phyloP scores from a whole-genome alignment of 163 green algal species.

The Prototheca wickerhamii region DNA sequence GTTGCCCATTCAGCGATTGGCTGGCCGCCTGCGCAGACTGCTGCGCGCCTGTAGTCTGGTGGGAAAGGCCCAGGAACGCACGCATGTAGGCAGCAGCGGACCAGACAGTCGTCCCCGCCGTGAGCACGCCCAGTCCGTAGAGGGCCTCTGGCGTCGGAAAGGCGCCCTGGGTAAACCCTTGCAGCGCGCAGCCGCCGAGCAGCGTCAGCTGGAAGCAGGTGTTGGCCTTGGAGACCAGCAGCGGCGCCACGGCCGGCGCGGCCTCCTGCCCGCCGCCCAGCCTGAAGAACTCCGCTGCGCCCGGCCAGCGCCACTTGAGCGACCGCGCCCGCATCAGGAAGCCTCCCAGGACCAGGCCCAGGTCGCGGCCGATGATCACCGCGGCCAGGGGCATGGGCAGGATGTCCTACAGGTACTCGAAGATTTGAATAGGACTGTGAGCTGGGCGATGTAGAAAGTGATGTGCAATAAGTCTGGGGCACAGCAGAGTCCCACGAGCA shows the following conservation, averaged over 20 bases:
- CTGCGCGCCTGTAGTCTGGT: background rate
- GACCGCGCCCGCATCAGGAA: conserved; percentile 28
- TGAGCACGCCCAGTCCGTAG: conserved; percentile 24
- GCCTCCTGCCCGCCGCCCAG: conserved; percentile 5
- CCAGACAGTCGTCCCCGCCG: conserved; percentile 43
- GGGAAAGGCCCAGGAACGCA: conserved; percentile 18
- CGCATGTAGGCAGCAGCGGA: conserved; percentile 51
- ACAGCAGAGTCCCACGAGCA: background rate
- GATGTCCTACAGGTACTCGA: conserved; percentile 36
- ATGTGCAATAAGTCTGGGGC: conserved; percentile 1
- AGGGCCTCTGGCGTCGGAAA: conserved; percentile 38
- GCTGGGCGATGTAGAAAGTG: no score
- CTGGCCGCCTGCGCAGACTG: background rate
- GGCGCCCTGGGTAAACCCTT: conserved; percentile 43
- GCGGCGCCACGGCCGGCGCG: conserved; percentile 26
- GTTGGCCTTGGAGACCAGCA: conserved; percentile 78
- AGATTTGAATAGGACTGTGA: no score
- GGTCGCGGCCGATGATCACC: conserved; percentile 66
- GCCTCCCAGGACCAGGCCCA: conserved; percentile 46
- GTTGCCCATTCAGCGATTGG: no score
- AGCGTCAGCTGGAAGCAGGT: conserved; percentile 75
- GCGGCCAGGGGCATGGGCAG: conserved; percentile 49
- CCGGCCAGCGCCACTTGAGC: conserved; percentile 45
- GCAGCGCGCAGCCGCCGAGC: conserved; percentile 54
- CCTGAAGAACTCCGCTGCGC: conserved; percentile 53